These are phyloP conservation scores for Hypoxylon crocopeplum DNA, from an alignment of 495 filamentous ascomycete species.

Conservation along the genomic window DNA sequence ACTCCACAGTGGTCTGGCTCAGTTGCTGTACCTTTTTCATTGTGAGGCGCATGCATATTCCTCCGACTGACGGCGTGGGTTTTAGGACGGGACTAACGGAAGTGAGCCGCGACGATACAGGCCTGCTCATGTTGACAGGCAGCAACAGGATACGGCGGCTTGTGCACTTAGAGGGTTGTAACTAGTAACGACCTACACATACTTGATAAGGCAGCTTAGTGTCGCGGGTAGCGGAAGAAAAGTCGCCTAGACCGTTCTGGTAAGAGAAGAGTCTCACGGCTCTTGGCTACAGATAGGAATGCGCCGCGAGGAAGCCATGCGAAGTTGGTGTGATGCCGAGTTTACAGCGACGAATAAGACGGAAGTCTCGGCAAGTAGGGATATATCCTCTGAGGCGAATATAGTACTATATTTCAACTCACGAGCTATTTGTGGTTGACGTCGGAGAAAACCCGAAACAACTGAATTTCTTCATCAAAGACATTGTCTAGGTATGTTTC, in stretches of 20 bases:
- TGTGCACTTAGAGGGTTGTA: no score
- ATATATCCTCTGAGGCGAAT: neutral
- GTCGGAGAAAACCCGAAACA: constrained; percentile 10
- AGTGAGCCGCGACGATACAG: constrained; percentile 12
- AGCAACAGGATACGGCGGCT: no score
- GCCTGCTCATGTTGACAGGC: constrained; percentile 10
- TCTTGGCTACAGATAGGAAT: no score
- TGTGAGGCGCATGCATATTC: constrained; percentile 30
- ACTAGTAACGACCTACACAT: neutral
- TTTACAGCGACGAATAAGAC: no score
- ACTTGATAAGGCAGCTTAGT: no score
- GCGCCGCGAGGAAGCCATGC: no score
- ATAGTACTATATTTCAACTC: neutral
- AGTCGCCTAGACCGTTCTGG: no score
- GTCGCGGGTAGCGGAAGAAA: no score
- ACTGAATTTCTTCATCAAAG: constrained; percentile 6
- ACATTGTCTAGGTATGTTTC: constrained; percentile 17
- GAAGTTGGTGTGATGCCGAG: no score
- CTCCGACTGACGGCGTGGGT: constrained; percentile 11
- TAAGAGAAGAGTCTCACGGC: no score
- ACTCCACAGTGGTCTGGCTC: constrained; percentile 9
- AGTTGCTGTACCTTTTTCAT: constrained; percentile 10
- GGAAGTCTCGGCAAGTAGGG: no score
- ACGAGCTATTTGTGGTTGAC: neutral
- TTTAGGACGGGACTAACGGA: constrained; percentile 10